A percentile compares a stretch with the other conserved stretches of the same genome.
Evolutionary conservation across 2,329 filamentous ascomycete genomes (phyloP).

Genomic region (Fusarium floridanum): DNA sequence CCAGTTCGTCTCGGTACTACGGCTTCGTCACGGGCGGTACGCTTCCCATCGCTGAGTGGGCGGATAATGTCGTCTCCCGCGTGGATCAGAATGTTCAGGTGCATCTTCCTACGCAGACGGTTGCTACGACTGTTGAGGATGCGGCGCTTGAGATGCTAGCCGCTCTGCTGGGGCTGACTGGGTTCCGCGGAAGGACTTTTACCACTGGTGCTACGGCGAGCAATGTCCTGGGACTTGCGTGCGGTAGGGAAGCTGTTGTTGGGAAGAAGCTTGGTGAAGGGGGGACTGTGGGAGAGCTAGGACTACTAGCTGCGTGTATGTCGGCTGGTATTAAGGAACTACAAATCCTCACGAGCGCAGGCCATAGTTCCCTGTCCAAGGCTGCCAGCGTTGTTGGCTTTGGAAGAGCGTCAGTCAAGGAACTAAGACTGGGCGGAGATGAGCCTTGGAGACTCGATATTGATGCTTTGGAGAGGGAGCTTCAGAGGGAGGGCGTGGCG

Average conservation of each 20-base stretch:
- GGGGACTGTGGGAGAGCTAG: conserved; percentile 73
- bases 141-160: conserved; percentile 77
- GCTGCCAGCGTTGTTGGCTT: conserved; percentile 86
- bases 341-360: conserved; percentile 83
- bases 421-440: conserved; percentile 63
- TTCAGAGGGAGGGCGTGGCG: conserved; percentile 67
- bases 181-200: conserved; percentile 67
- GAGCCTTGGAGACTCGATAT: conserved; percentile 80
- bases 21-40: conserved; percentile 89
- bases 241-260: conserved; percentile 74
- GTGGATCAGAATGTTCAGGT: conserved; percentile 89
- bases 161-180: conserved; percentile 74
- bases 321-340: conserved; percentile 74
- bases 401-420: conserved; percentile 76
- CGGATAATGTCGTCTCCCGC: conserved; percentile 85
- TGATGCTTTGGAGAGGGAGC: conserved; percentile 69
- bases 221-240: conserved; percentile 83
- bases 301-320: conserved; percentile 75
- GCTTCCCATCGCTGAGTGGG: conserved; percentile 83
- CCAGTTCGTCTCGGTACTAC: conserved; percentile 78
- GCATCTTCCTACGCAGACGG: conserved; percentile 81
- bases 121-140: conserved; percentile 83
- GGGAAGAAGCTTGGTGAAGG: conserved; percentile 47
- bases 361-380: conserved; percentile 87
- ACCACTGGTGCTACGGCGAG: conserved; percentile 78